These are phyloP conservation scores for Albizia julibrissin DNA, from an alignment of 306 rosid genomes.

Conservation along the genomic window DNA sequence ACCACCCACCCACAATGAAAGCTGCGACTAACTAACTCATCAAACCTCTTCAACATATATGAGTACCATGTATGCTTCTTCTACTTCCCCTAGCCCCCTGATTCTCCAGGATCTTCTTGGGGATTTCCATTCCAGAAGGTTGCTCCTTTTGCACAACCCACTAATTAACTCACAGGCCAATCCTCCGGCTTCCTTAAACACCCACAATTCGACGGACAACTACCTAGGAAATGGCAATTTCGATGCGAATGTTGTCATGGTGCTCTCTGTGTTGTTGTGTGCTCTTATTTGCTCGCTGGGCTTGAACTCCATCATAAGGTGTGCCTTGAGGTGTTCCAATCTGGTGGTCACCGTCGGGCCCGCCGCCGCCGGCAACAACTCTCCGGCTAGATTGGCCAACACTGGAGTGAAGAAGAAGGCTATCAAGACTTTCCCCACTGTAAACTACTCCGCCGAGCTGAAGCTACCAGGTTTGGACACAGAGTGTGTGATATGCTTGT, in stretches of 20 bases:
- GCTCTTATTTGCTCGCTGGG: slow-evolving; percentile 91
- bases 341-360: slow-evolving; percentile 38
- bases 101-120: slow-evolving; percentile 42
- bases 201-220: slow-evolving; percentile 25
- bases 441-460: slow-evolving; percentile 59
- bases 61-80: slow-evolving; percentile 49
- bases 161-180: slow-evolving; percentile 31
- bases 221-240: slow-evolving; percentile 57
- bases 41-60: not conserved
- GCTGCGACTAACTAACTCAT: slow-evolving; percentile 24
- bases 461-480: slow-evolving; percentile 59
- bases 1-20: slow-evolving; percentile 21
- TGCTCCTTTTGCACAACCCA: slow-evolving; percentile 60
- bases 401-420: slow-evolving; percentile 81
- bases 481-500: slow-evolving; percentile 81
- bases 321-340: slow-evolving; percentile 76
- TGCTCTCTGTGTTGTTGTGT: slow-evolving; percentile 86
- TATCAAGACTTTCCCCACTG: slow-evolving; percentile 64
- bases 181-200: slow-evolving; percentile 41
- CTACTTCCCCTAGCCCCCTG: slow-evolving; percentile 37
- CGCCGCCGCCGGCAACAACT: slow-evolving; percentile 12
- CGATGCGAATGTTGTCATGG: slow-evolving; percentile 93
- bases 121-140: slow-evolving; percentile 60
- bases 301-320: slow-evolving; percentile 79
- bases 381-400: slow-evolving; percentile 37